These are phyloP conservation scores for Sesbania bispinosa DNA, from an alignment of 306 rosid genomes.

Conservation along the genomic window DNA sequence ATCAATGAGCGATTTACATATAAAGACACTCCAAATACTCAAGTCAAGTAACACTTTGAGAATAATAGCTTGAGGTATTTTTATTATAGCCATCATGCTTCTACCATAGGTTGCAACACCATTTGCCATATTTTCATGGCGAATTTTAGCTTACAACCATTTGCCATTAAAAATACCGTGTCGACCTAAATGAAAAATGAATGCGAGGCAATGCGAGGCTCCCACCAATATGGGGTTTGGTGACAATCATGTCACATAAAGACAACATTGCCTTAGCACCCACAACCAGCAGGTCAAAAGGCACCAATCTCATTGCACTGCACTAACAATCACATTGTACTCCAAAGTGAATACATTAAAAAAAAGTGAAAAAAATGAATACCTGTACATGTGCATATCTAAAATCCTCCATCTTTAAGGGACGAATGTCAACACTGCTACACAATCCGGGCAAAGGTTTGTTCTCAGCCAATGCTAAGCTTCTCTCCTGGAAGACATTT, in stretches of 20 bases:
- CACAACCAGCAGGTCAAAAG: background rate
- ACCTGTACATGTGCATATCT: conserved; percentile 92
- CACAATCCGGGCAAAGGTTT: conserved; percentile 62
- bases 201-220: background rate
- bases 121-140: background rate
- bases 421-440: conserved; percentile 66
- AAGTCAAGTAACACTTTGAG: too few species aligned
- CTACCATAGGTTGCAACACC: too few species aligned
- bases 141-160: background rate
- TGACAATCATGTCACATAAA: background rate
- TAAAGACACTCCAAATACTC: too few species aligned
- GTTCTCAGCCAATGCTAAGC: conserved; percentile 55
- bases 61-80: too few species aligned
- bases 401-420: conserved; percentile 81
- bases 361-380: conserved; percentile 11
- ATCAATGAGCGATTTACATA: too few species aligned
- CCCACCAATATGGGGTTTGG: background rate
- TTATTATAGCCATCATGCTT: too few species aligned
- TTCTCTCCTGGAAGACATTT: conserved; percentile 61
- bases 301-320: background rate
- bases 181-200: background rate
- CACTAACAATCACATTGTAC: background rate
- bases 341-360: background rate
- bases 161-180: background rate
- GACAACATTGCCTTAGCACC: background rate